Conservation (phyloP, 345 rosid species). For the Eutrema yunnanense region DNA sequence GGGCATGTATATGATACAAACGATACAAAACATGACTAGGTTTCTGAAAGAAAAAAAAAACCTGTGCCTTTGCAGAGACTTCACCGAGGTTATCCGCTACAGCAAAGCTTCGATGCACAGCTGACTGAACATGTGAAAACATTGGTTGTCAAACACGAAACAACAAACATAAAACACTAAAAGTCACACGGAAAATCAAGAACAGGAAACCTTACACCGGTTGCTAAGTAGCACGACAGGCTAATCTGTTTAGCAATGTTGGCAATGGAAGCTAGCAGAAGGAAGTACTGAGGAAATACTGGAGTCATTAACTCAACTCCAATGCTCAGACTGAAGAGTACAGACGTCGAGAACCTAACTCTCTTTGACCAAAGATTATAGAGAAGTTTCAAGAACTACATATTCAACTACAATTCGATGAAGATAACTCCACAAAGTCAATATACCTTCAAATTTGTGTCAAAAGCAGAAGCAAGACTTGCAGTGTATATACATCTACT, state of each 20-base stretch:
- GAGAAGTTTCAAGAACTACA: not conserved
- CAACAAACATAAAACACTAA: not conserved
- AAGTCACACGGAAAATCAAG: not conserved
- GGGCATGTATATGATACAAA: not conserved
- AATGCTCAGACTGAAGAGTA: constrained; percentile 79
- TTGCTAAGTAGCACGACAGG: constrained; percentile 73
- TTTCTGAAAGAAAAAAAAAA: not conserved
- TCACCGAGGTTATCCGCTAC: constrained; percentile 90
- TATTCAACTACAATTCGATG: not conserved
- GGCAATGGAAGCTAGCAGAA: constrained; percentile 78
- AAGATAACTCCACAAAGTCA: not conserved
- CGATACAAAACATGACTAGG: not conserved
- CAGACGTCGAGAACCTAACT: constrained; percentile 77
- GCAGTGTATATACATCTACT: constrained; percentile 93
- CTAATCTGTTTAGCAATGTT: constrained; percentile 95
- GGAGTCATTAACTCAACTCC: constrained; percentile 93
- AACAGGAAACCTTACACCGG: constrained; percentile 57
- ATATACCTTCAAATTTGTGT: constrained; percentile 83
- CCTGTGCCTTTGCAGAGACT: constrained; percentile 93
- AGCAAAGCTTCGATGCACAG: constrained; percentile 91
- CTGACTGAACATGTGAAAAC: constrained; percentile 39
- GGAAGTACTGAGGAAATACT: constrained; percentile 61
- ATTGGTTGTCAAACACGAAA: not conserved
- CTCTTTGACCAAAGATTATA: constrained; percentile 39
- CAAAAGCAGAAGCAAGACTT: constrained; percentile 79